These are phyloP conservation scores for Globisporangium orthogonon DNA, from an alignment of 352 stramenopile genomes.

Conservation along the genomic window DNA sequence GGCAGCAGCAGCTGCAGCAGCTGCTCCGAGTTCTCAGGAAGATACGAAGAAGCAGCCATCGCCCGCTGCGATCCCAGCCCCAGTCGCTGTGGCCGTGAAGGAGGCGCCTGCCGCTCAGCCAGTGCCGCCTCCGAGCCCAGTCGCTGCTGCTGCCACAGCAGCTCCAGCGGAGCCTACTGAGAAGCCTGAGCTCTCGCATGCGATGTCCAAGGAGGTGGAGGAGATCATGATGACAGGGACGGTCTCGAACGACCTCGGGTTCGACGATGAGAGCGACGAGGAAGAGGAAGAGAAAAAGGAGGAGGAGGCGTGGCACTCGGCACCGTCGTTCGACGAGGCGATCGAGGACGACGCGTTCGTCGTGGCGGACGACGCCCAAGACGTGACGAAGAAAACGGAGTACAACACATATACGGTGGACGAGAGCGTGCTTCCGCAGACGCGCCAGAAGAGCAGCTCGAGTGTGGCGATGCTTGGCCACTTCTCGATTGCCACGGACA, in stretches of 20 bases:
- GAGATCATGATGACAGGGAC: slow-evolving; percentile 29
- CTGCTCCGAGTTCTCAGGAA: not conserved
- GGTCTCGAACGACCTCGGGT: slow-evolving; percentile 41
- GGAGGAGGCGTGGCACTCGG: not conserved
- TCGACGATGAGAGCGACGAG: slow-evolving; percentile 29
- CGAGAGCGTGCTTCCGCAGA: slow-evolving; percentile 17
- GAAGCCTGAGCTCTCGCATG: slow-evolving; percentile 2
- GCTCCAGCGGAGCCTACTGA: not conserved
- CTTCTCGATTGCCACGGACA: slow-evolving; percentile 57
- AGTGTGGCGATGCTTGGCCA: slow-evolving; percentile 70
- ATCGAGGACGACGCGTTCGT: slow-evolving; percentile 11
- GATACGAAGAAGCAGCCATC: not conserved
- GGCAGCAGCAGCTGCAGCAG: not conserved
- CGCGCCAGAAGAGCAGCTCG: slow-evolving; percentile 40
- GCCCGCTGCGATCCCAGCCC: not conserved
- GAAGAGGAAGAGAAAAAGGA: slow-evolving; percentile 6
- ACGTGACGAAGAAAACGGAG: not conserved
- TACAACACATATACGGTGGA: slow-evolving; percentile 9
- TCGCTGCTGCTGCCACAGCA: not conserved
- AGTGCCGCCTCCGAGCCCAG: not conserved
- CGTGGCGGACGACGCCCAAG: not conserved
- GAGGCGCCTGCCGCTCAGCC: not conserved
- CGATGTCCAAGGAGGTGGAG: slow-evolving; percentile 13
- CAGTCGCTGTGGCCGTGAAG: slow-evolving; percentile 1
- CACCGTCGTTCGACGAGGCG: slow-evolving; percentile 4